These are phyloP conservation scores for Phytophthora citrophthora DNA, from an alignment of 352 stramenopile species.

Conservation along the genomic window DNA sequence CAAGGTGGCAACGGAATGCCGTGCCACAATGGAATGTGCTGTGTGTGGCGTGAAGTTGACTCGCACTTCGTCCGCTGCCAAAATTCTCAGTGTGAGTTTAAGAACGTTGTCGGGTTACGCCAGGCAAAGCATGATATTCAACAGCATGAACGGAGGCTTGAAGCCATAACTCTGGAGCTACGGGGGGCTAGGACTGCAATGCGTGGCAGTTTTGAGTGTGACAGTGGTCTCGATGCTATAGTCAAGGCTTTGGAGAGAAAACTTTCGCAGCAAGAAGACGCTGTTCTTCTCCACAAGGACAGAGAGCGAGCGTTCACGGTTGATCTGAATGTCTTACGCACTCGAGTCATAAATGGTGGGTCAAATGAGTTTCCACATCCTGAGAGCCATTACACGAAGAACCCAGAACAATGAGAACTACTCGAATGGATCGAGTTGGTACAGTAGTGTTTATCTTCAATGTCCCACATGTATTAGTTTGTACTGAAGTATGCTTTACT, in stretches of 20 bases:
- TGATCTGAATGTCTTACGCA: conserved; percentile 16
- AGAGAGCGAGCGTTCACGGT: conserved; percentile 22
- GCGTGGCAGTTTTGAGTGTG: not conserved
- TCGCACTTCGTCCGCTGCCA: conserved; percentile 63
- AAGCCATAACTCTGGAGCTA: conserved; percentile 17
- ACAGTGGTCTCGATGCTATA: conserved; percentile 14
- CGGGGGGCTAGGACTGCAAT: not conserved
- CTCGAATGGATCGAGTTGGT: too few relatives aligned
- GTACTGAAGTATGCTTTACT: too few relatives aligned
- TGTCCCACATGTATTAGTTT: too few relatives aligned
- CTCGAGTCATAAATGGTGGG: not conserved
- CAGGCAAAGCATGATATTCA: conserved; percentile 74
- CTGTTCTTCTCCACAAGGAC: conserved; percentile 29
- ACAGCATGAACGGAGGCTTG: conserved; percentile 27
- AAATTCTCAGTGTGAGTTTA: conserved; percentile 71
- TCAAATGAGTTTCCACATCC: conserved; percentile 14
- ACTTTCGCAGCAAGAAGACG: conserved; percentile 24
- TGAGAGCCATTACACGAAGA: conserved; percentile 24
- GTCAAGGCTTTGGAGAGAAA: conserved; percentile 26
- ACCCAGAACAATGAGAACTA: not conserved
- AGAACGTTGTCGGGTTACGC: conserved; percentile 66
- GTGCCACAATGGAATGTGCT: conserved; percentile 63
- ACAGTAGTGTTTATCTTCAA: too few relatives aligned
- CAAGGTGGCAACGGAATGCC: conserved; percentile 24
- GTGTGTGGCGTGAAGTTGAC: conserved; percentile 67